Evolutionary conservation across 108 stramenopile species (phyloP), one percentile per base, ranked within the genome.

Genomic region (Cyclostephanos invisitatus): DNA sequence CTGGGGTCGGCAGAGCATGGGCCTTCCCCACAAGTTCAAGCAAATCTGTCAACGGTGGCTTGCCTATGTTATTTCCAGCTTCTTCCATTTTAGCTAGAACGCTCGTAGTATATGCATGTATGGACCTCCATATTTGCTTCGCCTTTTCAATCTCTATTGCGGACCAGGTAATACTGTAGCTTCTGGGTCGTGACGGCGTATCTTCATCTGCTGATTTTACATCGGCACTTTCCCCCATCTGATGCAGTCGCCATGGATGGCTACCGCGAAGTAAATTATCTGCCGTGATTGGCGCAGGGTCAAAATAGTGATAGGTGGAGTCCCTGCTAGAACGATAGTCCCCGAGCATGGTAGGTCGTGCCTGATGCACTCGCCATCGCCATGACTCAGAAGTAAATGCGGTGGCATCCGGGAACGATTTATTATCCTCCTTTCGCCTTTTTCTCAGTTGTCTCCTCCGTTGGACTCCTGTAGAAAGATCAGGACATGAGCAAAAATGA

Each of bases 1-100:
- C 70, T 60, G 71, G 84, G 58, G 82, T 83, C 44, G 68, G 69
- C 48, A 83, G 82, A 57, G 82, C 78, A 67, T 79, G 70, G 12
- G 78, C 78, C 55, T 79, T 79, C 32, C 53, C 69, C 29, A 79
- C 71, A 21, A 79, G 67, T 21, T 57, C 65, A 27, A 79, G 78
- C 44, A 79, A 63, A 24, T 79, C 71, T n/a, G 40, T 48, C 42
- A 79, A 38, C 21, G 49, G 24, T 25, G 78, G 78, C 44, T 68
- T 77, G 57, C 58, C 24, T 22, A 67, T 32, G 32, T 61, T 62
- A 50, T 53, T 28, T 12, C 25, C 25, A 14, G 24, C 7, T 18
- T 50, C 40, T 36, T 57, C 71, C 21, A 68, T 44, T 56, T 51
- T 70, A 56, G 50, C 40, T 46, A 79, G 71, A 46, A 68, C 32